Conservation (phyloP, 805 yeast genomes). For the Wickerhamomyces strasburgensis region DNA sequence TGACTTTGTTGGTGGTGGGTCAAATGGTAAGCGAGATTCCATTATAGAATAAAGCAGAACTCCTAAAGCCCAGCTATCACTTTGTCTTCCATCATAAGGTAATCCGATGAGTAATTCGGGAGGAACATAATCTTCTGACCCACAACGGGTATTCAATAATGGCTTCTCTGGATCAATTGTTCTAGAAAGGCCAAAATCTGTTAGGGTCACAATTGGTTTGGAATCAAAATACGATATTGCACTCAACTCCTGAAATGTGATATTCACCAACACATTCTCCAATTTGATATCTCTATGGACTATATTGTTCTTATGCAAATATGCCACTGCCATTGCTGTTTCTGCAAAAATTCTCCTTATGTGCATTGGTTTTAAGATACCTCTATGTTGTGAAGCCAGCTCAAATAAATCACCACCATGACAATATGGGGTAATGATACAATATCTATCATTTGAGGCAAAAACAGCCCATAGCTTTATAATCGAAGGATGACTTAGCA, state of each 20-base stretch:
- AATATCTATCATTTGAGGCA: constrained; percentile 24
- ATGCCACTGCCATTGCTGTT: constrained; percentile 60
- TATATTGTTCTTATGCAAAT: constrained; percentile 60
- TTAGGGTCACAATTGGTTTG: constrained; percentile 48
- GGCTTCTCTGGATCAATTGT: constrained; percentile 56
- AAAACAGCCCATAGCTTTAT: constrained; percentile 52
- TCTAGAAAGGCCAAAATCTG: constrained; percentile 89
- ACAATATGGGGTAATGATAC: constrained; percentile 69
- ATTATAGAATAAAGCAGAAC: constrained; percentile 80
- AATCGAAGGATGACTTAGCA: constrained; percentile 63
- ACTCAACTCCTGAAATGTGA: constrained; percentile 30
- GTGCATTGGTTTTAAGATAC: constrained; percentile 41
- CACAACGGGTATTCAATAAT: constrained; percentile 80
- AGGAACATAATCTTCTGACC: constrained; percentile 93
- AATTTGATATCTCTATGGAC: constrained; percentile 91
- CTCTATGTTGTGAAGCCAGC: constrained; percentile 43
- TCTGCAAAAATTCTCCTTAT: constrained; percentile 67
- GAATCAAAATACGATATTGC: constrained; percentile 11
- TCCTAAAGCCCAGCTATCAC: constrained; percentile 95
- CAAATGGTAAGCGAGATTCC: constrained; percentile 90
- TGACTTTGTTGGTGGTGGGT: constrained; percentile 58
- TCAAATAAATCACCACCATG: constrained; percentile 83
- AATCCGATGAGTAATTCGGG: constrained; percentile 91
- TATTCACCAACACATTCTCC: constrained; percentile 67
- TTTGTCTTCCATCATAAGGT: constrained; percentile 84